These are phyloP conservation scores for Herpotrichia juniperi DNA, from an alignment of 2,329 filamentous ascomycete species.

Conservation along the genomic window DNA sequence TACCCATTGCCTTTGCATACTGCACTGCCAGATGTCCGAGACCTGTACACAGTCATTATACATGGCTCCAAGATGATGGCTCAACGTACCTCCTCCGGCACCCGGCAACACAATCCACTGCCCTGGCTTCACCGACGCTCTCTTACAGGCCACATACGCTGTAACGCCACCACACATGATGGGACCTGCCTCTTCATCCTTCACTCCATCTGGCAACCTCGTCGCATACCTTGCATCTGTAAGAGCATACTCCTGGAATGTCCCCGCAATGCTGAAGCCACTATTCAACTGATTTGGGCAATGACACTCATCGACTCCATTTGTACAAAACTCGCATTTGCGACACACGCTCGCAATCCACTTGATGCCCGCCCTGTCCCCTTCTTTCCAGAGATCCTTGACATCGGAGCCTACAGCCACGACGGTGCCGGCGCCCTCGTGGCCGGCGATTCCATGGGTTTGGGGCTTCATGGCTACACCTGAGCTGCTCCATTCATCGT, in stretches of 20 bases:
- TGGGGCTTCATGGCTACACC: constrained; percentile 61
- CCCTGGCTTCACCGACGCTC: constrained; percentile 43
- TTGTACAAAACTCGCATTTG: constrained; percentile 77
- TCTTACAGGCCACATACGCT: constrained; percentile 55
- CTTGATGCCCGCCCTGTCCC: constrained; percentile 60
- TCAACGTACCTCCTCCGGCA: constrained; percentile 40
- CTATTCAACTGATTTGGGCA: constrained; percentile 67
- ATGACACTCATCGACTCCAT: constrained; percentile 58
- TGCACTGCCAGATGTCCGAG: constrained; percentile 34
- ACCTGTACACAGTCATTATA: constrained; percentile 25
- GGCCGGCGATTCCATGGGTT: constrained; percentile 77
- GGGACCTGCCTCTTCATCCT: constrained; percentile 53
- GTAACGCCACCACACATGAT: constrained; percentile 56
- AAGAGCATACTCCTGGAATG: constrained; percentile 50
- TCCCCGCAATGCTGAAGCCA: constrained; percentile 58
- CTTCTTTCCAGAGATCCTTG: constrained; percentile 65
- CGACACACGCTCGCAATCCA: constrained; percentile 90
- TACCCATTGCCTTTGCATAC: constrained; percentile 60
- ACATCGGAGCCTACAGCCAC: constrained; percentile 80
- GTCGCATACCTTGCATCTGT: constrained; percentile 55
- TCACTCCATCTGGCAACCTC: constrained; percentile 50
- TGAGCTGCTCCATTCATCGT: constrained; percentile 46
- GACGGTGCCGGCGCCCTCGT: constrained; percentile 77
- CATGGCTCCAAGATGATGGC: constrained; percentile 19
- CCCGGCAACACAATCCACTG: constrained; percentile 49